phyloP scores from a whole-genome alignment of 2,329 filamentous ascomycete species.

The Fusarium neocosmosporiellum region DNA sequence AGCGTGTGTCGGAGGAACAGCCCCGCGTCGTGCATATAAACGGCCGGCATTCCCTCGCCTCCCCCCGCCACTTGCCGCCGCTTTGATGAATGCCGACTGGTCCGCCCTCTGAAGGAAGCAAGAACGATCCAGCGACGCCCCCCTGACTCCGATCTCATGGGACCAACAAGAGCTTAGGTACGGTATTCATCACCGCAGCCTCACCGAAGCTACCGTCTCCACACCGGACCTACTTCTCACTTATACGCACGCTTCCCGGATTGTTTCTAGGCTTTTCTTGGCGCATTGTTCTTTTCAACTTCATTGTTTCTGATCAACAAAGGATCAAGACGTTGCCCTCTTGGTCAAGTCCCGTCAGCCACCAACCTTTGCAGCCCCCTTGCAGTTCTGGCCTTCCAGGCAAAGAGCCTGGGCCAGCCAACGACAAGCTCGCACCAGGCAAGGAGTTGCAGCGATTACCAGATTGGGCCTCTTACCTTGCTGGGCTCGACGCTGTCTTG shows the following conservation, averaged over 20 bases:
- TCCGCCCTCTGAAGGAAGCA: constrained; percentile 12
- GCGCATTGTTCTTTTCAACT: not conserved
- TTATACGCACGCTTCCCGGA: not conserved
- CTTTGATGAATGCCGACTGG: constrained; percentile 37
- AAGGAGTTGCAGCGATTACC: not conserved
- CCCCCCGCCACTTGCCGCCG: constrained; percentile 36
- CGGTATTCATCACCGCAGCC: constrained; percentile 14
- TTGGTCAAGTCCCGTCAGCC: not conserved
- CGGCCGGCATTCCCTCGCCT: constrained; percentile 55
- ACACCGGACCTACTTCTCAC: not conserved
- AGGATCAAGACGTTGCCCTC: not conserved
- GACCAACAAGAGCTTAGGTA: constrained; percentile 4
- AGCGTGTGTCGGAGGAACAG: constrained; percentile 27
- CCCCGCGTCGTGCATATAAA: constrained; percentile 60
- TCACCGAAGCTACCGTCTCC: constrained; percentile 10
- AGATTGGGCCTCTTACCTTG: not conserved
- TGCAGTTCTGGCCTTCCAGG: not conserved
- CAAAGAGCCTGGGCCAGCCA: not conserved
- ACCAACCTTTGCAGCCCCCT: not conserved
- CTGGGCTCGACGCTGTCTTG: constrained; percentile 11
- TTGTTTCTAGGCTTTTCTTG: not conserved
- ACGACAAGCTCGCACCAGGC: not conserved
- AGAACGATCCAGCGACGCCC: constrained; percentile 15
- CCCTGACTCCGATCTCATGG: constrained; percentile 6
- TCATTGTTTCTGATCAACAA: not conserved